Evolutionary conservation across 345 rosid genomes (phyloP).

Genomic region (Nasturtium officinale): DNA sequence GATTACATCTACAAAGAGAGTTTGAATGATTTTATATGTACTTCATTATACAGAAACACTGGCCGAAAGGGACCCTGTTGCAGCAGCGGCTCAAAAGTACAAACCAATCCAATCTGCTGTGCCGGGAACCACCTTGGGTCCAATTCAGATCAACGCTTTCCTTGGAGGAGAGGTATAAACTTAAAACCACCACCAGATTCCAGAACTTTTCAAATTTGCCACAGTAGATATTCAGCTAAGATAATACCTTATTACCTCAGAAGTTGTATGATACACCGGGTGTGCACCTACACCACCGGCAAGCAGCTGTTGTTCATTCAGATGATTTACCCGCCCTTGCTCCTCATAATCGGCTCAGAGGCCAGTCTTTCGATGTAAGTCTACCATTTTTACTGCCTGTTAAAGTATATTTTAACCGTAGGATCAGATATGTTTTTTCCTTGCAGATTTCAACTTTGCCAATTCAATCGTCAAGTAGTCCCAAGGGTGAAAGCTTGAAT

Average conservation of each 20-base stretch:
- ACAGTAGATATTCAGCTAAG: constrained; percentile 11
- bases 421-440: constrained; percentile 9
- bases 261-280: constrained; percentile 92
- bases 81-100: constrained; percentile 85
- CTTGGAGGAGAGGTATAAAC: constrained; percentile 84
- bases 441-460: constrained; percentile 37
- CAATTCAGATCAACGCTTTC: constrained; percentile 90
- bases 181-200: constrained; percentile 24
- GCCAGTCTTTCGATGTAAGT: constrained; percentile 70
- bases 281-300: constrained; percentile 96
- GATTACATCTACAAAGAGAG: neutral
- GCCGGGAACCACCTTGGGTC: constrained; percentile 96
- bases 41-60: constrained; percentile 56
- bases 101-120: constrained; percentile 96
- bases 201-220: neutral
- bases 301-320: constrained; percentile 90
- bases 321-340: constrained; percentile 93
- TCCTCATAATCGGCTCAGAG: constrained; percentile 86
- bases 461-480: constrained; percentile 15
- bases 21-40: neutral
- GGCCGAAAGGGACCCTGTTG: constrained; percentile 87
- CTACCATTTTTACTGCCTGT: neutral
- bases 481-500: constrained; percentile 56
- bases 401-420: neutral
- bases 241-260: constrained; percentile 44